A percentile compares a stretch with the other conserved stretches of the same genome.
phyloP scores from a whole-genome alignment of 495 filamentous ascomycete species.

The Podospora sp. region DNA sequence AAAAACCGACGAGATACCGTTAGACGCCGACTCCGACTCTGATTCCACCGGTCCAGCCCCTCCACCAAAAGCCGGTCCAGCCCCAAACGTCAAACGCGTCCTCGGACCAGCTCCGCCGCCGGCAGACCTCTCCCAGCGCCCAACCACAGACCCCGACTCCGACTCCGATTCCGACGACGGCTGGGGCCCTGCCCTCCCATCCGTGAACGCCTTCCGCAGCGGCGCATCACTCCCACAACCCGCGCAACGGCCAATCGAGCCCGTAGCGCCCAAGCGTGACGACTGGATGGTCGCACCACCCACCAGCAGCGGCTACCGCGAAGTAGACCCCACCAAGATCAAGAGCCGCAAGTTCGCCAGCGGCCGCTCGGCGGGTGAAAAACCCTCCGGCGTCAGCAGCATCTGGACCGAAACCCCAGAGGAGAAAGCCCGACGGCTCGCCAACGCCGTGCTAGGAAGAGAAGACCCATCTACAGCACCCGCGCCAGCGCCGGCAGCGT shows the following conservation, averaged over 20 bases:
- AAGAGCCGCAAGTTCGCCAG: constrained; percentile 76
- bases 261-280: constrained; percentile 60
- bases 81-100: constrained; percentile 37
- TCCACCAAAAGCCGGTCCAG: constrained; percentile 24
- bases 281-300: constrained; percentile 96
- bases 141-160: constrained; percentile 38
- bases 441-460: constrained; percentile 84
- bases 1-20: constrained; percentile 38
- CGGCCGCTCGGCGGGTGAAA: constrained; percentile 43
- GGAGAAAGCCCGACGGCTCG: constrained; percentile 77
- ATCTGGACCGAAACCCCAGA: constrained; percentile 94
- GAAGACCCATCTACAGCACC: constrained; percentile 26
- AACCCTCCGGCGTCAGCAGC: constrained; percentile 51
- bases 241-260: constrained; percentile 28
- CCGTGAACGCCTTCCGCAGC: constrained; percentile 23
- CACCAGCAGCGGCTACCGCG: constrained; percentile 60
- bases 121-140: constrained; percentile 44
- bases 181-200: constrained; percentile 81
- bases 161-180: constrained; percentile 39
- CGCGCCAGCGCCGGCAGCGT: neutral
- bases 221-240: constrained; percentile 28
- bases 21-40: constrained; percentile 29
- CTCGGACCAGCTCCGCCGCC: constrained; percentile 51
- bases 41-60: constrained; percentile 30
- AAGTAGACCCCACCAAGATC: constrained; percentile 78